Evolutionary conservation across 768 basidiomycete genomes (phyloP).

Genomic region (Tylopilus felleus): DNA sequence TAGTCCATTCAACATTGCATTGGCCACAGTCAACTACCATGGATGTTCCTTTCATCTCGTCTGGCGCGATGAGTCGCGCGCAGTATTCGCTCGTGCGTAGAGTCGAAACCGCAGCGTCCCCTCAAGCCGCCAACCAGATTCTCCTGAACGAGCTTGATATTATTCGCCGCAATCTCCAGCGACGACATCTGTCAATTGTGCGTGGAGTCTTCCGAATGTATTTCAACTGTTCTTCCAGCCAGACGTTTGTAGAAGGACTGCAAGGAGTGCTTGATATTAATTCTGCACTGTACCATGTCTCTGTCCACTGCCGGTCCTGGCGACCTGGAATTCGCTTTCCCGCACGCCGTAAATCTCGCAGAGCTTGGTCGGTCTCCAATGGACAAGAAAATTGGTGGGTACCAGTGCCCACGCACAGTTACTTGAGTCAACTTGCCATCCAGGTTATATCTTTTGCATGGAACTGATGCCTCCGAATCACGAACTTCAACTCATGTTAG

Average conservation of each 20-base stretch:
- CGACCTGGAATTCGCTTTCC: conserved; percentile 68
- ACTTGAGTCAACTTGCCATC: conserved; percentile 1
- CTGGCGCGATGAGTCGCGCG: conserved; percentile 70
- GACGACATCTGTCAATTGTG: conserved; percentile 52
- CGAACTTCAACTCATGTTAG: conserved; percentile 77
- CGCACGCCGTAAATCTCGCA: conserved; percentile 73
- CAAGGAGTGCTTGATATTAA: conserved; percentile 62
- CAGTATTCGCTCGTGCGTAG: conserved; percentile 76
- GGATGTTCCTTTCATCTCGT: conserved; percentile 78
- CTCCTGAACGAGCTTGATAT: conserved; percentile 57
- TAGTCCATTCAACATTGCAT: neutral
- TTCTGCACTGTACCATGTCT: conserved; percentile 66
- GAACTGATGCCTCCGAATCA: conserved; percentile 67
- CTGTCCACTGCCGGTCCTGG: conserved; percentile 40
- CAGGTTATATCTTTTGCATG: conserved; percentile 78
- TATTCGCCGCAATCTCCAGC: conserved; percentile 51
- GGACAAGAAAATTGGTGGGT: conserved; percentile 65
- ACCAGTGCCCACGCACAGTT: neutral
- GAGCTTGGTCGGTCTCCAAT: conserved; percentile 59
- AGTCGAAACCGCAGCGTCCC: conserved; percentile 59
- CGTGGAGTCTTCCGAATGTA: conserved; percentile 27
- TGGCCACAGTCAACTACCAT: conserved; percentile 35
- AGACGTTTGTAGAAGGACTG: conserved; percentile 48
- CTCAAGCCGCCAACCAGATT: conserved; percentile 57
- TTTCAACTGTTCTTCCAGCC: conserved; percentile 6